Percentiles rank a stretch among this genome's conserved stretches.
These are phyloP conservation scores for Tolypocladium inflatum DNA, from an alignment of 2,329 filamentous ascomycete species.

Conservation along the genomic window DNA sequence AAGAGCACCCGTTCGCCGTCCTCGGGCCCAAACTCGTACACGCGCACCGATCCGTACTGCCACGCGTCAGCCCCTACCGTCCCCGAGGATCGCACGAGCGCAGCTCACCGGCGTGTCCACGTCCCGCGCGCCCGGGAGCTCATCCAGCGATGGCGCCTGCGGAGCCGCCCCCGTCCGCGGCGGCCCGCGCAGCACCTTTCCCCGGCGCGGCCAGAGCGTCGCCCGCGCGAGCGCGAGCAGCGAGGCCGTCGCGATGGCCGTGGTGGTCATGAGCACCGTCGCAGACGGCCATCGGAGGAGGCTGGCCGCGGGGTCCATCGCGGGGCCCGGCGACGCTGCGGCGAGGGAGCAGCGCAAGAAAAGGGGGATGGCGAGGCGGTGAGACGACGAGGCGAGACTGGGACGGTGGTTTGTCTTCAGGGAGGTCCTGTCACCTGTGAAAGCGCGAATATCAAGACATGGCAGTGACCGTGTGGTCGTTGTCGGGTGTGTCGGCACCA, in stretches of 20 bases:
- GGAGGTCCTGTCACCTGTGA: too few species aligned
- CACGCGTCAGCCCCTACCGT: slow-evolving; percentile 3
- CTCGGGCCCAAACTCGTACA: slow-evolving; percentile 75
- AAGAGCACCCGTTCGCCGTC: slow-evolving; percentile 65
- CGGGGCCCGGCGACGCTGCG: not conserved
- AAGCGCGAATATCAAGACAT: not conserved
- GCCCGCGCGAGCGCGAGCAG: slow-evolving; percentile 23
- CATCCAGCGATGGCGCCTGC: slow-evolving; percentile 38
- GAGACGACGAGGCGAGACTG: not conserved
- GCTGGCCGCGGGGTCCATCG: slow-evolving; percentile 18
- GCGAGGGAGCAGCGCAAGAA: not conserved
- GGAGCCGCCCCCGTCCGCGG: slow-evolving; percentile 31
- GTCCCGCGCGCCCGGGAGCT: slow-evolving; percentile 64
- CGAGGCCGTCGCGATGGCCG: slow-evolving; percentile 30
- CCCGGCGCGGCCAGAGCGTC: slow-evolving; percentile 30
- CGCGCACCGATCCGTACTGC: slow-evolving; percentile 61
- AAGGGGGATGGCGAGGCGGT: not conserved
- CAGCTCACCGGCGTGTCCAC: slow-evolving; percentile 52
- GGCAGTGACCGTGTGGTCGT: not conserved
- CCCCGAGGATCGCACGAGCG: not conserved
- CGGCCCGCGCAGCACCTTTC: slow-evolving; percentile 32
- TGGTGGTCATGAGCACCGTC: slow-evolving; percentile 25
- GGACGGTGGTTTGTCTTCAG: not conserved
- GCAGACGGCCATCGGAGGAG: slow-evolving; percentile 12
- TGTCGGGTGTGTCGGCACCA: not conserved